phyloP scores from a whole-genome alignment of 2,329 filamentous ascomycete species.

The Coniochaeta hoffmannii region DNA sequence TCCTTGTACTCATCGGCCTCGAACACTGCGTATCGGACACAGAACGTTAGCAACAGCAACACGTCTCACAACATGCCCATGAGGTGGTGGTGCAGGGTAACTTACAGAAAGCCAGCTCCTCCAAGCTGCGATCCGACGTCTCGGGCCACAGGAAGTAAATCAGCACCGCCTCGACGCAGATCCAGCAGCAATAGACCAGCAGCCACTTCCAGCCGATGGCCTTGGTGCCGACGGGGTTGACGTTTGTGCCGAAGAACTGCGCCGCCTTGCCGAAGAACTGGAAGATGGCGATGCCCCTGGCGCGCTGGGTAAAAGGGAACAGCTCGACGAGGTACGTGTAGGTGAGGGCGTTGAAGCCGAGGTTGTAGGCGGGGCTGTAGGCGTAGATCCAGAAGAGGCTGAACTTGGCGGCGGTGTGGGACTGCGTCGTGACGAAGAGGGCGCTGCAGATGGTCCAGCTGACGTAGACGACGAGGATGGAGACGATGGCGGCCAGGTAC shows the following conservation, averaged over 20 bases:
- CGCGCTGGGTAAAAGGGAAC: constrained; percentile 22
- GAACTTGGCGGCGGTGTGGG: constrained; percentile 27
- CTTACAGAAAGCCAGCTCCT: constrained; percentile 20
- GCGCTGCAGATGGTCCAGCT: constrained; percentile 34
- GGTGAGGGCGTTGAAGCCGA: constrained; percentile 59
- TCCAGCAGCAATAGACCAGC: constrained; percentile 24
- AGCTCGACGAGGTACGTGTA: constrained; percentile 37
- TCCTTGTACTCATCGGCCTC: constrained; percentile 4
- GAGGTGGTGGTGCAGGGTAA: neutral
- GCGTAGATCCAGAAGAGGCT: constrained; percentile 52
- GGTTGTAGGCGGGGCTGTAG: constrained; percentile 53
- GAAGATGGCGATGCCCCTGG: constrained; percentile 24
- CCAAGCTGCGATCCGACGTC: constrained; percentile 17
- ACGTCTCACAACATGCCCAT: neutral
- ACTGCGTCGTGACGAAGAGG: constrained; percentile 22
- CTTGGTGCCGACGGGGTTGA: constrained; percentile 23
- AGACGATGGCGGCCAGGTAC: constrained; percentile 43
- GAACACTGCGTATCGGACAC: constrained; percentile 7
- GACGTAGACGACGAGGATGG: constrained; percentile 43
- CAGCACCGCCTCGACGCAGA: constrained; percentile 17
- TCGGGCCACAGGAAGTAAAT: constrained; percentile 21
- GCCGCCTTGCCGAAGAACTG: constrained; percentile 22
- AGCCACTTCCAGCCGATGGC: constrained; percentile 22
- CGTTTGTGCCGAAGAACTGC: constrained; percentile 22
- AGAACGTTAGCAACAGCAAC: neutral